These are phyloP conservation scores for Gossypium bickii DNA, from an alignment of 345 rosid species.

Conservation along the genomic window DNA sequence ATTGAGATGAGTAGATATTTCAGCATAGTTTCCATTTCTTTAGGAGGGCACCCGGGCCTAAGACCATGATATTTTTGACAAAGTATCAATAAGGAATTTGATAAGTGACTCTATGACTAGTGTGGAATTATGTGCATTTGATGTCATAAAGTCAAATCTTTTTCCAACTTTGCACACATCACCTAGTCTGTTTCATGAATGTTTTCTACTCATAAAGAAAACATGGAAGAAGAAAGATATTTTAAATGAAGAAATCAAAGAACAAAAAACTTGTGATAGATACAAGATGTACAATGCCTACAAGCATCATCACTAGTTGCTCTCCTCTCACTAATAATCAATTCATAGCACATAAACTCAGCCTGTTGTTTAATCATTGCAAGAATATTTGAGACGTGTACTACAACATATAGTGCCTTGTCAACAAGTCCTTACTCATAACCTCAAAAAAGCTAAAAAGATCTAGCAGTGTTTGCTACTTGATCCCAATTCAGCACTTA, in stretches of 20 bases:
- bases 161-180: not conserved
- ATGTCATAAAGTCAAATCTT: not conserved
- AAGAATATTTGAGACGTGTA: not conserved
- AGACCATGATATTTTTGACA: not conserved
- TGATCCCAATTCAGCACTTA: not conserved
- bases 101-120: not conserved
- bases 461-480: not conserved
- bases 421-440: not conserved
- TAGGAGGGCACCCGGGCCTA: not conserved
- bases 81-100: not conserved
- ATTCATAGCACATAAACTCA: not conserved
- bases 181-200: not conserved
- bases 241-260: not conserved
- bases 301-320: not conserved
- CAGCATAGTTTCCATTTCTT: conserved; percentile 3
- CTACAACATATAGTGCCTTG: not conserved
- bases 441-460: not conserved
- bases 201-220: not conserved
- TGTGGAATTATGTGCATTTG: not conserved
- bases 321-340: not conserved
- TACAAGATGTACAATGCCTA: not conserved
- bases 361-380: not conserved
- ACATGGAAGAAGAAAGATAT: not conserved
- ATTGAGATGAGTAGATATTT: not conserved
- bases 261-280: not conserved